These are phyloP conservation scores for Ophiocordyceps sinensis DNA, from an alignment of 2,329 filamentous ascomycete genomes.

Conservation along the genomic window DNA sequence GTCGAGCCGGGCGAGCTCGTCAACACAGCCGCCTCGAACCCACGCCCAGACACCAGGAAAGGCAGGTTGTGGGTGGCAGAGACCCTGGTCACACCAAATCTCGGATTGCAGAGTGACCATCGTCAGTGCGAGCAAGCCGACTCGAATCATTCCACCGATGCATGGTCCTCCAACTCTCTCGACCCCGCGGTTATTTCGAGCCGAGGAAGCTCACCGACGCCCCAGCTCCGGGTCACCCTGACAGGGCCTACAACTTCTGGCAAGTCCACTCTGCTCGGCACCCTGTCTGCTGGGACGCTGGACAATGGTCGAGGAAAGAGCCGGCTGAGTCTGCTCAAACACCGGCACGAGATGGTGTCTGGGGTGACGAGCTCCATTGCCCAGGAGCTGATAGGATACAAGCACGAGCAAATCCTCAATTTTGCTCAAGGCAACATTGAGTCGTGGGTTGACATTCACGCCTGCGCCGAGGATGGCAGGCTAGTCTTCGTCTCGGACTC, in stretches of 20 bases:
- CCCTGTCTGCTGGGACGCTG: slow-evolving; percentile 70
- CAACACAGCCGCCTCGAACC: slow-evolving; percentile 10
- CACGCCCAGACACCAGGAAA: slow-evolving; percentile 9
- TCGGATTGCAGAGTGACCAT: slow-evolving; percentile 23
- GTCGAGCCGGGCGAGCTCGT: slow-evolving; percentile 26
- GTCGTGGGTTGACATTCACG: slow-evolving; percentile 90
- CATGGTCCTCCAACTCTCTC: neutral
- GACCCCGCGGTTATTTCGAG: slow-evolving; percentile 14
- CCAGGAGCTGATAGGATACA: slow-evolving; percentile 84
- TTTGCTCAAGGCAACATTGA: slow-evolving; percentile 77
- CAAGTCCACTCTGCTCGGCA: slow-evolving; percentile 83
- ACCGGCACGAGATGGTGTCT: slow-evolving; percentile 83
- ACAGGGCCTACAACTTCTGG: slow-evolving; percentile 83
- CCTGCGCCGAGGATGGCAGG: slow-evolving; percentile 55
- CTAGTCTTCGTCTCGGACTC: slow-evolving; percentile 86
- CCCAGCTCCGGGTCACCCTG: slow-evolving; percentile 75
- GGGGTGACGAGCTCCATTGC: slow-evolving; percentile 90
- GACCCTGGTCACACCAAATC: slow-evolving; percentile 67
- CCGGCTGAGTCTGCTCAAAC: slow-evolving; percentile 74
- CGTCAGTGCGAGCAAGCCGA: neutral
- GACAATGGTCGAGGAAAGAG: slow-evolving; percentile 91
- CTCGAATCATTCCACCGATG: neutral
- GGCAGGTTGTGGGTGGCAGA: slow-evolving; percentile 76
- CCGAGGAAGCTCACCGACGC: slow-evolving; percentile 37
- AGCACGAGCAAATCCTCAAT: slow-evolving; percentile 50